A percentile compares a stretch with the other conserved stretches of the same genome.
These are phyloP conservation scores for Chlorella sp. DNA, from an alignment of 139 green algal species.

Conservation along the genomic window DNA sequence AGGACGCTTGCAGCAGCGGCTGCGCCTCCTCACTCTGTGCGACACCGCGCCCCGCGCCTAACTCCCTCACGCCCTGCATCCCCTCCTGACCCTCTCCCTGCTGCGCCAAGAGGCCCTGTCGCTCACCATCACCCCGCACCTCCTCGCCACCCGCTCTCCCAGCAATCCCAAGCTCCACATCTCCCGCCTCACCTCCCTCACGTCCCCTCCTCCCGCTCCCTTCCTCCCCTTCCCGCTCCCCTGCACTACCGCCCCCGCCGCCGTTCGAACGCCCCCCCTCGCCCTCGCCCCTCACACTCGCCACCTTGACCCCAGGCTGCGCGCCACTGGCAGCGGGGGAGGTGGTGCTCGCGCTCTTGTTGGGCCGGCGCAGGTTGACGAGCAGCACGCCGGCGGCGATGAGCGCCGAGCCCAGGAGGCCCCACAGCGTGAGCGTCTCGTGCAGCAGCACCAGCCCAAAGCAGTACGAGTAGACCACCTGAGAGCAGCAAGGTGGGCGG, in stretches of 20 bases:
- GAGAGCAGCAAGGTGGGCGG: too few species aligned
- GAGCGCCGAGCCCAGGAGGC: not conserved
- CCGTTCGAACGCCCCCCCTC: too few species aligned
- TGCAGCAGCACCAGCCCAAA: conserved; percentile 17
- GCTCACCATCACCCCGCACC: too few species aligned
- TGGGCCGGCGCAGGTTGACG: not conserved
- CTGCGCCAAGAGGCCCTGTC: not conserved
- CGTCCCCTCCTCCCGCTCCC: not conserved
- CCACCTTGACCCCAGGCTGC: not conserved
- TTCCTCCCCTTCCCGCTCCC: not conserved
- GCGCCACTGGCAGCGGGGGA: not conserved
- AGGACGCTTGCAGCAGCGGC: not conserved
- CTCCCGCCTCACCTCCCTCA: not conserved
- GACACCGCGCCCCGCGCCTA: not conserved
- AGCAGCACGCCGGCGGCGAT: conserved; percentile 3
- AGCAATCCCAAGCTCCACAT: too few species aligned
- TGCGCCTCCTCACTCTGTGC: not conserved
- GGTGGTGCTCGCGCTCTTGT: not conserved
- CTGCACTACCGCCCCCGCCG: too few species aligned
- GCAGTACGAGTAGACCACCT: conserved; percentile 25
- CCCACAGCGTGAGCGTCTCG: not conserved
- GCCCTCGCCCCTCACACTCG: not conserved
- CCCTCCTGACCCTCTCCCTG: not conserved
- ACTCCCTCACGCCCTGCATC: not conserved
- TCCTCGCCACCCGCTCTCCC: too few species aligned